phyloP scores from a whole-genome alignment of 2,329 filamentous ascomycete species.

The Pseudonectria buxi region DNA sequence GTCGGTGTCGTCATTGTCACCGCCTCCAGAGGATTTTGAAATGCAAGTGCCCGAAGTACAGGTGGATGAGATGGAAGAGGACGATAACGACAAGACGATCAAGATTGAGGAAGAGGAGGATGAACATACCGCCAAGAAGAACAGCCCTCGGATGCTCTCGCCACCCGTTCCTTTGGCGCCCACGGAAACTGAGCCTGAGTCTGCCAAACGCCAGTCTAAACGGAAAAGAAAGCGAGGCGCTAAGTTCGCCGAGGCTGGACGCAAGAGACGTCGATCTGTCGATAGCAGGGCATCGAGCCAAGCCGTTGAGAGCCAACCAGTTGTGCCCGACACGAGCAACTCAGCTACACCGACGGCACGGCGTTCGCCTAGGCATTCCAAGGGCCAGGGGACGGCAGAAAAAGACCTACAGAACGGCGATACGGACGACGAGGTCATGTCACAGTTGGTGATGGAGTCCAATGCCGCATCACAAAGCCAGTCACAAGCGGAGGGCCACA shows the following conservation, averaged over 20 bases:
- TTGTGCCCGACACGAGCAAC: constrained; percentile 7
- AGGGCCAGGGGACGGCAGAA: constrained; percentile 5
- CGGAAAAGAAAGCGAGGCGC: constrained; percentile 25
- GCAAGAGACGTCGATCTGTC: constrained; percentile 24
- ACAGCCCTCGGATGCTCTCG: too few species aligned
- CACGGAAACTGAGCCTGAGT: neutral
- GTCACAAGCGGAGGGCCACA: constrained; percentile 15
- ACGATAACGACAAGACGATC: too few species aligned
- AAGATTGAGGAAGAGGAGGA: too few species aligned
- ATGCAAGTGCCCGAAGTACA: too few species aligned
- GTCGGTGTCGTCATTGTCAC: constrained; percentile 5
- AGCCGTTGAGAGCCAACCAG: constrained; percentile 12
- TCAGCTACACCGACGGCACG: constrained; percentile 15
- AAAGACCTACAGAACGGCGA: constrained; percentile 27
- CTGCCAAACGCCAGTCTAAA: constrained; percentile 7
- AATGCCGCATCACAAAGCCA: constrained; percentile 31
- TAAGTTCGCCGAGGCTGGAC: constrained; percentile 15
- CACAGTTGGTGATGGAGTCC: constrained; percentile 35
- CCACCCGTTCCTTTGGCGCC: too few species aligned
- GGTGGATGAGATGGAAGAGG: neutral
- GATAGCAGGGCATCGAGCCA: constrained; percentile 11
- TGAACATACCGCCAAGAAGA: too few species aligned
- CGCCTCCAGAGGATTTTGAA: constrained; percentile 16
- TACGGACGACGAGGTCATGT: constrained; percentile 36
- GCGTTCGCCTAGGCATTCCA: constrained; percentile 18